phyloP scores from a whole-genome alignment of 1,139 yeast species.

The Debaryomycetaceae sp. region DNA sequence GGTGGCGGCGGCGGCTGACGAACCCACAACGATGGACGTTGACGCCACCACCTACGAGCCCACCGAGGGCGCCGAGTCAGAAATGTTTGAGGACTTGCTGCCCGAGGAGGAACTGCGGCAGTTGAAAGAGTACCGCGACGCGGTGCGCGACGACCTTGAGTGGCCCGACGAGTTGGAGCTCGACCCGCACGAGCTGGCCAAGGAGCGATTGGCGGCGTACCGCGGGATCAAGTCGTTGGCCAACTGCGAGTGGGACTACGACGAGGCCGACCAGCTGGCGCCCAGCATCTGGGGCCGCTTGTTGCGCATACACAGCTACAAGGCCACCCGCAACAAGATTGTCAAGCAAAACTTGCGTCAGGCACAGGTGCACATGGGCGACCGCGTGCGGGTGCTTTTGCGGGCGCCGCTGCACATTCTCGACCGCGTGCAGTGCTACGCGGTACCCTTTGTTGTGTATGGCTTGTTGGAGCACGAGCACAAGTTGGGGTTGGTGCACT shows the following conservation, averaged over 20 bases:
- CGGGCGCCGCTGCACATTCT: conserved; percentile 55
- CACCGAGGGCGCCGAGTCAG: conserved; percentile 50
- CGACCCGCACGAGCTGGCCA: conserved; percentile 69
- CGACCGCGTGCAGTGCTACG: conserved; percentile 35
- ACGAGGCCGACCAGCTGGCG: conserved; percentile 70
- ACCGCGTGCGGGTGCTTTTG: conserved; percentile 54
- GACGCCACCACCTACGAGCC: conserved; percentile 33
- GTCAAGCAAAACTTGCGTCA: conserved; percentile 56
- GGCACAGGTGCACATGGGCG: conserved; percentile 65
- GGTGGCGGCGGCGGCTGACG: conserved; percentile 18
- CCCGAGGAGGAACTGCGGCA: conserved; percentile 85
- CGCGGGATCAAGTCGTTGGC: conserved; percentile 84
- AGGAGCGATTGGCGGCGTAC: conserved; percentile 68
- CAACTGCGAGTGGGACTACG: conserved; percentile 81
- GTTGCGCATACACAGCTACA: conserved; percentile 70
- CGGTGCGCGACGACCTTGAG: conserved; percentile 80
- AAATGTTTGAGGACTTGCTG: conserved; percentile 66
- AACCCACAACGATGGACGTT: too few species aligned
- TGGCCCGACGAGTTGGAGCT: conserved; percentile 95
- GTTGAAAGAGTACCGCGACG: conserved; percentile 59
- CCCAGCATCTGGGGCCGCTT: conserved; percentile 80
- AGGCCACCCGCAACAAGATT: conserved; percentile 69
- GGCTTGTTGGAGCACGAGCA: conserved; percentile 84
- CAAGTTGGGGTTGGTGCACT: conserved; percentile 76
- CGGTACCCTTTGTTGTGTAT: conserved; percentile 58